Evolutionary conservation across 169 alveolate genomes (phyloP).

Genomic region (Plasmodium ovale): DNA sequence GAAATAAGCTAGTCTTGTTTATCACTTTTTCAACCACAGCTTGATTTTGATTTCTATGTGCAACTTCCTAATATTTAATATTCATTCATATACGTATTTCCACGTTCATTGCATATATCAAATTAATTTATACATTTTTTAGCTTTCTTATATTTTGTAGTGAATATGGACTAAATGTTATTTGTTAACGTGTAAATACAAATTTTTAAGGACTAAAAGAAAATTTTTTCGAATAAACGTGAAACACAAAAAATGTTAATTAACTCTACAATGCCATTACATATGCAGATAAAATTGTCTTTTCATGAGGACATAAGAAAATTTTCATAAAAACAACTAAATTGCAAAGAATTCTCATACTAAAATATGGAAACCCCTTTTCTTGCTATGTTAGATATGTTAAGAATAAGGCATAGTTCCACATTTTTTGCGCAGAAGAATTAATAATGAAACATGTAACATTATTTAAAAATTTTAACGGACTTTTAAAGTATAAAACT

Average conservation of each 20-base stretch:
- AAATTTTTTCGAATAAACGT: background rate
- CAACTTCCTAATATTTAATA: background rate
- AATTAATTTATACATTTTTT: too few relatives aligned
- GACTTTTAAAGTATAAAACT: background rate
- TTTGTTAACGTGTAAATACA: too few relatives aligned
- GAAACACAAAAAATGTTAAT: too few relatives aligned
- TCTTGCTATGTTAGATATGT: too few relatives aligned
- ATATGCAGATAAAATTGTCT: background rate
- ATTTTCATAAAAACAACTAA: too few relatives aligned
- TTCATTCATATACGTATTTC: background rate
- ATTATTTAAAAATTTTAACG: background rate
- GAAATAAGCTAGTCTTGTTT: background rate
- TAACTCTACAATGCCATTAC: background rate
- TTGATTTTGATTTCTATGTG: background rate
- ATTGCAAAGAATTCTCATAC: background rate
- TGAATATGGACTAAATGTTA: too few relatives aligned
- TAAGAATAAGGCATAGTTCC: background rate
- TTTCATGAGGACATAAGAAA: background rate
- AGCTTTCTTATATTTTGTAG: too few relatives aligned
- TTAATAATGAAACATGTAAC: too few relatives aligned
- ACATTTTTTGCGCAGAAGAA: background rate
- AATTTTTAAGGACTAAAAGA: too few relatives aligned
- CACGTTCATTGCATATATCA: background rate
- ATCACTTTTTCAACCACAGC: background rate
- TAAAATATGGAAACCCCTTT: background rate